Conservation (phyloP, 257 asterid species). For the Rubia yunnanensis region DNA sequence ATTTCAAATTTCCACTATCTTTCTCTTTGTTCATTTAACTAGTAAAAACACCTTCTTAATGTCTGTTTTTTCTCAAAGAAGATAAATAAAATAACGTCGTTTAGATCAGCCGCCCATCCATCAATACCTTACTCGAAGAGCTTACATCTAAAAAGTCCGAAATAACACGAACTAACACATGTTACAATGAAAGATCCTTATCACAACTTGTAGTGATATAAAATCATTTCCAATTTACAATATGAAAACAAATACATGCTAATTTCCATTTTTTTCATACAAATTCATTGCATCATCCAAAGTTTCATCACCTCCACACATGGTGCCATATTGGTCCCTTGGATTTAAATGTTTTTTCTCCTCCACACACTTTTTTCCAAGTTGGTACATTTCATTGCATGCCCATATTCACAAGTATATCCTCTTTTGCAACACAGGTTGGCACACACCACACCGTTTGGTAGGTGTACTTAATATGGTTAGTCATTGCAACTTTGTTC, state of each 20-base stretch:
- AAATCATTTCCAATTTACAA: background rate
- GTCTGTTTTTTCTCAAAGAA: too few relatives aligned
- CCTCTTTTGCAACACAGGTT: background rate
- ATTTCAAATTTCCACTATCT: too few relatives aligned
- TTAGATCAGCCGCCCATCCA: too few relatives aligned
- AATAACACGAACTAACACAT: too few relatives aligned
- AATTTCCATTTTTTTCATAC: background rate
- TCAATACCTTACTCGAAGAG: too few relatives aligned
- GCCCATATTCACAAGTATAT: background rate
- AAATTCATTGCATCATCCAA: constrained; percentile 1
- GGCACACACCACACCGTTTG: background rate
- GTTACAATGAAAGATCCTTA: too few relatives aligned
- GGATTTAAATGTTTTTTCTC: background rate
- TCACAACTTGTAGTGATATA: too few relatives aligned
- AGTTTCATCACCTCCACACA: constrained; percentile 11
- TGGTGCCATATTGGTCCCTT: constrained; percentile 15
- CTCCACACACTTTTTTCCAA: background rate
- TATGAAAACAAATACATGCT: background rate
- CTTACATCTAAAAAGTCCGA: too few relatives aligned
- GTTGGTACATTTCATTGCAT: background rate
- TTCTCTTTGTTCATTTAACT: too few relatives aligned
- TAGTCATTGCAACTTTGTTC: background rate
- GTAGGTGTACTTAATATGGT: background rate
- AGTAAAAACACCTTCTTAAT: too few relatives aligned
- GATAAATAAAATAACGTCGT: too few relatives aligned